Conservation (phyloP, 2,329 filamentous ascomycete species). For the Sphaerulina vaccinii region DNA sequence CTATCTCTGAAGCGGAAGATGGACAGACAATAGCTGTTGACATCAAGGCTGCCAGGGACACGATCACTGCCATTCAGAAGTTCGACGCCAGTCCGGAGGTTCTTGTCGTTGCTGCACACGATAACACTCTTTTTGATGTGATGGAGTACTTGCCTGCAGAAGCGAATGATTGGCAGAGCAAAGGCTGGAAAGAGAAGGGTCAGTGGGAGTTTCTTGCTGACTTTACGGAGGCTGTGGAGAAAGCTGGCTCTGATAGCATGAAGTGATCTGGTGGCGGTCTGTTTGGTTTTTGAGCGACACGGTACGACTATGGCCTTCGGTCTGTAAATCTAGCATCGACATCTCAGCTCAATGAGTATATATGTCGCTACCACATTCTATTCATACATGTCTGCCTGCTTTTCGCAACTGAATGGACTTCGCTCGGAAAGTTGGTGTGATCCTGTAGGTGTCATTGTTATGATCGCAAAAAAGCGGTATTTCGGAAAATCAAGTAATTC, state of each 20-base stretch:
- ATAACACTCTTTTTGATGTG: slow-evolving; percentile 25
- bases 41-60: slow-evolving; percentile 14
- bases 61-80: slow-evolving; percentile 19
- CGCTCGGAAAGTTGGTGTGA: too few species aligned
- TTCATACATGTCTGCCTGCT: too few species aligned
- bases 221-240: slow-evolving; percentile 10
- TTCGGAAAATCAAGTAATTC: too few species aligned
- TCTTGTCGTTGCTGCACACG: slow-evolving; percentile 26
- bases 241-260: background rate
- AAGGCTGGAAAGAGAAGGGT: slow-evolving; percentile 20
- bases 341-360: too few species aligned
- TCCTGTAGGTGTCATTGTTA: too few species aligned
- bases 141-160: slow-evolving; percentile 20
- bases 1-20: slow-evolving; percentile 10
- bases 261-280: too few species aligned
- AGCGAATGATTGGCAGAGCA: slow-evolving; percentile 21
- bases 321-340: too few species aligned
- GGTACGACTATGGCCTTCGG: too few species aligned
- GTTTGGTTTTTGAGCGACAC: too few species aligned
- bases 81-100: slow-evolving; percentile 22
- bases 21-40: slow-evolving; percentile 18
- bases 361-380: too few species aligned
- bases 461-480: too few species aligned
- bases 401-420: too few species aligned
- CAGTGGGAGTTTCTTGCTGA: slow-evolving; percentile 23